Percentiles rank a stretch among this genome's conserved stretches.
Conservation (phyloP, 2,329 filamentous ascomycete species). For the Taxawa tesnikishii region DNA sequence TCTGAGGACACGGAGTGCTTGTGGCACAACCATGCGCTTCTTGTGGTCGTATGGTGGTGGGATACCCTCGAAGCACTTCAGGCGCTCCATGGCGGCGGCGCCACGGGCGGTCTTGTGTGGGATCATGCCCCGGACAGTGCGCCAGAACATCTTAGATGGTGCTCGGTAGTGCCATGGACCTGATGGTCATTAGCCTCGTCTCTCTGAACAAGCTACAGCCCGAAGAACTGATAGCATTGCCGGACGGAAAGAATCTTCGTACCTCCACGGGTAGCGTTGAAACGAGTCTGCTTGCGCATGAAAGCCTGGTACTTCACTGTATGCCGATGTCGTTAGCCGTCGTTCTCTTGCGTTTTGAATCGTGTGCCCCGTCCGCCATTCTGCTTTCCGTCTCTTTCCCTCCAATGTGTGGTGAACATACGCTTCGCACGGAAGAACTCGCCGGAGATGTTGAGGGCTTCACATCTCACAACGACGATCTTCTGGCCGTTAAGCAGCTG, state of each 20-base stretch:
- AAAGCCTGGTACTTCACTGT: conserved; percentile 99
- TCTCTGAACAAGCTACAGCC: conserved; percentile 7
- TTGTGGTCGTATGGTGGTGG: conserved; percentile 98
- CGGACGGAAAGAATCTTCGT: conserved; percentile 29
- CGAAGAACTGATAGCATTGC: conserved; percentile 5
- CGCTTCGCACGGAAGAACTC: conserved; percentile 99
- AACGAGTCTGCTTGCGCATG: conserved; percentile 99
- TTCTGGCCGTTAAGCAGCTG: conserved; percentile 98
- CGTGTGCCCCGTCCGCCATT: conserved; percentile 6
- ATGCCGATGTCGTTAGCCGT: conserved; percentile 15
- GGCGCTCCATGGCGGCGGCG: conserved; percentile 89
- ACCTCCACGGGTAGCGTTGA: conserved; percentile 98
- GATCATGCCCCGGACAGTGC: conserved; percentile 99
- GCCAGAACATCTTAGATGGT: conserved; percentile 99
- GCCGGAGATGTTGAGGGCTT: conserved; percentile 99
- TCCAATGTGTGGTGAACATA: conserved; percentile 48
- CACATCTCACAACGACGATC: conserved; percentile 97
- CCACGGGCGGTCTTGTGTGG: conserved; percentile 99
- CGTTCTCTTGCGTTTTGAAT: conserved; percentile 1
- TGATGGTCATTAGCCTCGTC: no score
- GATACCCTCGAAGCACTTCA: conserved; percentile 99
- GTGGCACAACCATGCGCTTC: conserved; percentile 99
- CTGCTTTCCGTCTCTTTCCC: conserved; percentile 4
- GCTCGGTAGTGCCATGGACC: conserved; percentile 99
- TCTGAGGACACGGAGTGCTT: conserved; percentile 90